These are phyloP conservation scores for Thelephora ganbajun DNA, from an alignment of 768 basidiomycete genomes.

Conservation along the genomic window DNA sequence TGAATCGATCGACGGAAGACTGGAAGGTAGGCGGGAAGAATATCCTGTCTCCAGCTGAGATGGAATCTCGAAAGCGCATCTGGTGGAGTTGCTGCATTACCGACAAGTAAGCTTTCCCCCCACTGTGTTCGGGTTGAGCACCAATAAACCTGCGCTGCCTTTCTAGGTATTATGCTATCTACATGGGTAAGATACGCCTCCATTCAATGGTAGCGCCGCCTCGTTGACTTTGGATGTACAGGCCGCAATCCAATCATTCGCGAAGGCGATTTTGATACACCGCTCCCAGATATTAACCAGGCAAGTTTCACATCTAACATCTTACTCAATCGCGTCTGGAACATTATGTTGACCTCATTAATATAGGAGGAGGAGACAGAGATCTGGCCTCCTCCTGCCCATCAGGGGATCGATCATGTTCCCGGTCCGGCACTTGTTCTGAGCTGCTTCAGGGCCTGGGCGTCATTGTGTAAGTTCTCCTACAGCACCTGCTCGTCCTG, in stretches of 20 bases:
- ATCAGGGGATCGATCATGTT: conserved; percentile 26
- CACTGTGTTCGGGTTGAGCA: neutral
- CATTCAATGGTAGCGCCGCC: neutral
- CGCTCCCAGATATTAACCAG: conserved; percentile 39
- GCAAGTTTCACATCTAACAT: conserved; percentile 18
- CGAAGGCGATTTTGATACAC: conserved; percentile 58
- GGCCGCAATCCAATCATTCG: conserved; percentile 58
- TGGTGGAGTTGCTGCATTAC: conserved; percentile 69
- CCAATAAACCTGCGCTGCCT: conserved; percentile 1
- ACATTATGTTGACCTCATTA: neutral
- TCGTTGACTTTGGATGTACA: conserved; percentile 11
- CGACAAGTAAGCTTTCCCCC: conserved; percentile 39
- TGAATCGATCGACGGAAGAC: conserved; percentile 64
- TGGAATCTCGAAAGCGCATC: conserved; percentile 57
- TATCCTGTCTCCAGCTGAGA: conserved; percentile 49
- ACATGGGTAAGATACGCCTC: conserved; percentile 38
- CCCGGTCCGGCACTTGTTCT: conserved; percentile 36
- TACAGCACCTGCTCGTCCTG: neutral
- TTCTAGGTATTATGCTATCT: conserved; percentile 52
- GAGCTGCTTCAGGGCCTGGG: conserved; percentile 40
- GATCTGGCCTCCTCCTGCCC: conserved; percentile 36
- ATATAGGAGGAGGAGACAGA: conserved; percentile 43
- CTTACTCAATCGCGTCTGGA: neutral
- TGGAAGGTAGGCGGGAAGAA: conserved; percentile 54
- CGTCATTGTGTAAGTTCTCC: conserved; percentile 39